Percentiles rank a stretch among this genome's conserved stretches.
Conservation (phyloP, 1,284 basidiomycete species). For the Schizopora paradoxa region DNA sequence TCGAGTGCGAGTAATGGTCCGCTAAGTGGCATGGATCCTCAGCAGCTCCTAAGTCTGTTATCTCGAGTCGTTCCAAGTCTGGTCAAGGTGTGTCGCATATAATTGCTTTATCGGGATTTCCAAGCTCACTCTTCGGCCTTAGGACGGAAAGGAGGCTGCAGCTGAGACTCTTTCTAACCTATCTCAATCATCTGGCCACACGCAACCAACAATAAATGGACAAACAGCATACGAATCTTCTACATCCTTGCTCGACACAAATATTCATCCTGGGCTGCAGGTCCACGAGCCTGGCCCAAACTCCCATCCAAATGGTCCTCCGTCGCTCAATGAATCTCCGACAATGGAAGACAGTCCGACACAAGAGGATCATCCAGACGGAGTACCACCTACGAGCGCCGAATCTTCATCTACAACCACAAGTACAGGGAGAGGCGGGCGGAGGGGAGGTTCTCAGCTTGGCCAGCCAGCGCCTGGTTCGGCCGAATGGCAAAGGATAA, state of each 20-base stretch:
- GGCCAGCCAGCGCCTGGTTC: neutral
- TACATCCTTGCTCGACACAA: conserved; percentile 6
- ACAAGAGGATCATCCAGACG: too few relatives aligned
- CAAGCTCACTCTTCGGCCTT: neutral
- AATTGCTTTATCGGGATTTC: neutral
- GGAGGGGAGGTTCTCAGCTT: conserved; percentile 4
- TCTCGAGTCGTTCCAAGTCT: neutral
- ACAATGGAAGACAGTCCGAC: neutral
- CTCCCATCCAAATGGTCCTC: conserved; percentile 17
- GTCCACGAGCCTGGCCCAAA: conserved; percentile 14
- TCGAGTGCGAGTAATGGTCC: neutral
- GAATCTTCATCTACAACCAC: too few relatives aligned
- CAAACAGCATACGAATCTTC: conserved; percentile 14
- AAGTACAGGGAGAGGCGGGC: conserved; percentile 1
- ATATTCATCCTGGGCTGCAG: conserved; percentile 18
- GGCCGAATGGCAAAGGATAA: conserved; percentile 78
- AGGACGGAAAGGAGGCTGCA: conserved; percentile 48
- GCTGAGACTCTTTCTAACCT: conserved; percentile 64
- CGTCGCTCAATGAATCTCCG: conserved; percentile 10
- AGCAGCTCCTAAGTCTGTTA: neutral
- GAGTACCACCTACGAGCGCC: too few relatives aligned
- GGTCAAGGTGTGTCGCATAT: neutral
- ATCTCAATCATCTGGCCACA: conserved; percentile 36
- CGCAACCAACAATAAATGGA: conserved; percentile 19
- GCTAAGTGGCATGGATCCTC: neutral